Base-by-base conservation (phyloP, 495 filamentous ascomycete genomes). In the Jackrogersella multiformis region DNA sequence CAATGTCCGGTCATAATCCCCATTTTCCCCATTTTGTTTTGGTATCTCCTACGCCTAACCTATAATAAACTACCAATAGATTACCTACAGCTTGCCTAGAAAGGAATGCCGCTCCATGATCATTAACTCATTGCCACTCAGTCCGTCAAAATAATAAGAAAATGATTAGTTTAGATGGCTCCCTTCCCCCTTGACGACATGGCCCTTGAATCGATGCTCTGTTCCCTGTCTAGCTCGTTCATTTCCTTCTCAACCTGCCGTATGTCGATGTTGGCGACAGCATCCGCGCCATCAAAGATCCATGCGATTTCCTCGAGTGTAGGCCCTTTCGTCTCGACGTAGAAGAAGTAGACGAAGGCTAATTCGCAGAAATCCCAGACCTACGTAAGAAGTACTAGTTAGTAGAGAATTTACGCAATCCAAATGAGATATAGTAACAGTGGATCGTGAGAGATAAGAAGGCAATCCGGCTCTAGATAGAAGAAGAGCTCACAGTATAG, bases 301-400 rank as follows among this genome's bases (percentile, higher is more conserved):
- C 77, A 73, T 2, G 85, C 82, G 58, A 89, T 85, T 62, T 89
- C 88, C 66, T 90, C 88, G 3, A 90, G 81, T 0, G 86, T 87
- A 0, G 84, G 84, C 8, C 86, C 85, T 51, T 84, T 84, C 10
- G 87, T 91, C 74, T 91, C 88, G 20, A 88, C 79, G 56, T 87
- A 91, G 74, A 87, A 83, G 77, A 87, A 86, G 77, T 83, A 90
- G n/a, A 89, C 87, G 56, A 89, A 85, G 2, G 81, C 41, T 20
- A 89, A 69, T 69, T 89, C 85, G 55, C 82, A 65, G 12, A 77
- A 77, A 60, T 89, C 79, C 84, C 85, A 89, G 59, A 86, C 74
- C 72, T 82, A 18, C n/a, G 5, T 1, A 13, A 30, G 24, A 30
- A n/a, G 12, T 24, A 12, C 5, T 23, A 24, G 5, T 65, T 41